Evolutionary conservation across 208 protist species (phyloP), one percentile per base, ranked within the genome.

Genomic region (Strigomonas culicis): DNA sequence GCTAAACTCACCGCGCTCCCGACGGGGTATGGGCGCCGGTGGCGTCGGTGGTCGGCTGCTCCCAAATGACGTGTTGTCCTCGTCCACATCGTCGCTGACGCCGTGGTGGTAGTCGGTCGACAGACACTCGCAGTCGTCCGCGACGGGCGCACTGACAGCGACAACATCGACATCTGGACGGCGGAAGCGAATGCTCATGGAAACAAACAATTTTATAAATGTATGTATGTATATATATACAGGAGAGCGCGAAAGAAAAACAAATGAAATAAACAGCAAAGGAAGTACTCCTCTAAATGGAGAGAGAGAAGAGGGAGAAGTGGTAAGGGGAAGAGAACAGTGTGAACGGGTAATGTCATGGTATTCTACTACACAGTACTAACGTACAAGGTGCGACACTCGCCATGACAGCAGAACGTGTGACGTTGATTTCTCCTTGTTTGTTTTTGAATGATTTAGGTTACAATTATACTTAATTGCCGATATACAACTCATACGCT

Each of bases 31-130:
- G 10, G 44, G 22, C 17, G 46, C 41, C 10, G 8, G 39, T 25
- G 68, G 68, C 28, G 68, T 73, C 19, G 51, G 25, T 4, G 68
- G 68, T 2, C 59, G 57, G 31, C 68, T 73, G 15, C 36, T 65
- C 10, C 66, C 66, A 50, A 63, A 63, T 32, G 32, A 4, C 10
- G 34, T 11, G 2, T n/a, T 15, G 17, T 28, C 57, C 3, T 62
- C 36, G 3, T 46, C 32, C 24, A 11, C 22, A 17, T 22, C 39
- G 6, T 62, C 57, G 25, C 10, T 19, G 34, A 21, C 41, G 43
- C 51, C 41, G 15, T 28, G n/a, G 43, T 52, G 8, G 44, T 52
- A 8, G 44, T 55, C 49, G n/a, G 49, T 55, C n/a, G 49, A 22
- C 7, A 55, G 49, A 10, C n/a, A 10, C n/a, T 55, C 49, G n/a